Evolutionary conservation across 2,329 filamentous ascomycete species (phyloP).

Genomic region (Chaetothyriales sp.): DNA sequence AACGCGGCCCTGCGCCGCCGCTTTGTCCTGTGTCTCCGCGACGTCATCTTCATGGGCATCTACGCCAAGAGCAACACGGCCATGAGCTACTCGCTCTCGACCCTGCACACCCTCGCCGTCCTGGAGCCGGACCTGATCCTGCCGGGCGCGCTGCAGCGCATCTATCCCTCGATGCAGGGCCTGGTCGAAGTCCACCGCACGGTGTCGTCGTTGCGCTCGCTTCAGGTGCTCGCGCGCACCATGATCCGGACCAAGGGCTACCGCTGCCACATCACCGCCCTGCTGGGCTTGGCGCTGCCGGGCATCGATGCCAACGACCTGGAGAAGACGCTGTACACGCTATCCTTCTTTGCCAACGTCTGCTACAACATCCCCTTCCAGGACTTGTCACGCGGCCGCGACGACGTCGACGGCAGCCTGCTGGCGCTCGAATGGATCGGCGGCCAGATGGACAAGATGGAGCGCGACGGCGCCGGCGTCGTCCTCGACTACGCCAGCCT

Average conservation of each 20-base stretch:
- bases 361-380: conserved; percentile 92
- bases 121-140: conserved; percentile 84
- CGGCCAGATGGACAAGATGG: conserved; percentile 85
- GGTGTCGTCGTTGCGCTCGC: conserved; percentile 76
- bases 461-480: conserved; percentile 70
- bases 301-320: conserved; percentile 97
- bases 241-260: conserved; percentile 94
- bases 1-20: conserved; percentile 69
- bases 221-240: conserved; percentile 82
- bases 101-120: conserved; percentile 77
- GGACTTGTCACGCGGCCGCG: conserved; percentile 57
- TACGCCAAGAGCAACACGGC: conserved; percentile 91
- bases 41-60: conserved; percentile 95
- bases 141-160: conserved; percentile 83
- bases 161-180: conserved; percentile 93
- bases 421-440: conserved; percentile 89
- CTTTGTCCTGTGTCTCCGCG: conserved; percentile 76
- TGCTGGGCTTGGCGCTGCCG: conserved; percentile 82
- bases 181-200: conserved; percentile 94
- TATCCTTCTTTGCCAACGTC: conserved; percentile 90
- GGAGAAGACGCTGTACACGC: conserved; percentile 86
- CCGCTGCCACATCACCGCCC: conserved; percentile 83
- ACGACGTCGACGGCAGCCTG: conserved; percentile 56
- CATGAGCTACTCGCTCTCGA: conserved; percentile 81
- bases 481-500: conserved; percentile 79